phyloP scores from a whole-genome alignment of 2,329 filamentous ascomycete genomes.

The Trichoderma atroviride region DNA sequence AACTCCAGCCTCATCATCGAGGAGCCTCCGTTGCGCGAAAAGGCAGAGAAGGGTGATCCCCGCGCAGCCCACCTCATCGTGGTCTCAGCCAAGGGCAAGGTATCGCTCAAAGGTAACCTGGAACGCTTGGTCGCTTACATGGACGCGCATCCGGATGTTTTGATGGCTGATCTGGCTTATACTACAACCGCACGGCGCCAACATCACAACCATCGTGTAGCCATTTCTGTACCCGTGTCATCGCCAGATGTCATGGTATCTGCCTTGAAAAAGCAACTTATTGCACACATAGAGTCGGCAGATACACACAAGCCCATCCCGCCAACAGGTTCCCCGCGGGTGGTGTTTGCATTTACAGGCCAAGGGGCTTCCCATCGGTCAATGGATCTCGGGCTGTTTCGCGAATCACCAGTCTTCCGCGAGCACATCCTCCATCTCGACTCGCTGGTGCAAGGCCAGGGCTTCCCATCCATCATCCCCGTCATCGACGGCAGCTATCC shows the following conservation, averaged over 20 bases:
- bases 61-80: not conserved
- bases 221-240: not conserved
- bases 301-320: not conserved
- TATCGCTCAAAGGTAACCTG: not conserved
- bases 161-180: slow-evolving; percentile 57
- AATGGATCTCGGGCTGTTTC: slow-evolving; percentile 42
- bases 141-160: slow-evolving; percentile 52
- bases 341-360: slow-evolving; percentile 48
- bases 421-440: slow-evolving; percentile 40
- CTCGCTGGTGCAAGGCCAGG: slow-evolving; percentile 34
- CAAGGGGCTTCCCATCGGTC: slow-evolving; percentile 45
- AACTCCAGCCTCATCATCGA: slow-evolving; percentile 67
- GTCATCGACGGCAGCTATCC: slow-evolving; percentile 45
- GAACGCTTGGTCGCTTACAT: slow-evolving; percentile 36
- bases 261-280: not conserved
- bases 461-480: slow-evolving; percentile 45
- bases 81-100: not conserved
- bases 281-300: not conserved
- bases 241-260: not conserved
- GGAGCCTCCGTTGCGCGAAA: slow-evolving; percentile 64
- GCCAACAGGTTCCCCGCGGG: not conserved
- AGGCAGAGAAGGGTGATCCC: slow-evolving; percentile 36
- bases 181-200: slow-evolving; percentile 40
- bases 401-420: slow-evolving; percentile 39
- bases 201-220: slow-evolving; percentile 29